A percentile compares a stretch with the other conserved stretches of the same genome.
Conservation (phyloP, 2,329 filamentous ascomycete genomes). For the Xylariaceae sp. region DNA sequence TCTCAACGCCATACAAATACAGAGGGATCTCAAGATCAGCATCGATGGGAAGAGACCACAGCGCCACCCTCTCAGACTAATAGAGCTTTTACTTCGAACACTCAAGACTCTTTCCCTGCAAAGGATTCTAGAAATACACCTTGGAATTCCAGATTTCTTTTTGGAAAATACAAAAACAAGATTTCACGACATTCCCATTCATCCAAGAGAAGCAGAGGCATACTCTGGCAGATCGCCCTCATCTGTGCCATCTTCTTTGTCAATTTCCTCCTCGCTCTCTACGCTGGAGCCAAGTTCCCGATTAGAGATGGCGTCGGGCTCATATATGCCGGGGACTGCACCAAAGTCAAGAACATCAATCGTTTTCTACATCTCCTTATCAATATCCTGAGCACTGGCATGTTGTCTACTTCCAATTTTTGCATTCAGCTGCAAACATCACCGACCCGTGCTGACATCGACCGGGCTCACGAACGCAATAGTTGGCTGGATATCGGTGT, state of each 20-base stretch:
- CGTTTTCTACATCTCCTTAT: conserved; percentile 13
- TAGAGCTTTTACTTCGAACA: too few relatives aligned
- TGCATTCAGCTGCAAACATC: conserved; percentile 17
- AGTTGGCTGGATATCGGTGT: conserved; percentile 18
- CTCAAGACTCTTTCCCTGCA: too few relatives aligned
- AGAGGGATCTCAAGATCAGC: too few relatives aligned
- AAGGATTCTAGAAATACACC: too few relatives aligned
- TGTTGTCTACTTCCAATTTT: conserved; percentile 15
- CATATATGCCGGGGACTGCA: conserved; percentile 12
- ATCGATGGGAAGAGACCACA: too few relatives aligned
- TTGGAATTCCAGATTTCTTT: too few relatives aligned
- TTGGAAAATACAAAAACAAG: too few relatives aligned
- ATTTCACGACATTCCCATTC: too few relatives aligned
- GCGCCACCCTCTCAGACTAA: too few relatives aligned
- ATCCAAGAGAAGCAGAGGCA: conserved; percentile 13
- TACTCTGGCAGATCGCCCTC: conserved; percentile 16
- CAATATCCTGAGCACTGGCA: conserved; percentile 12
- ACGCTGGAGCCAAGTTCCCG: conserved; percentile 6
- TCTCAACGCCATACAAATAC: too few relatives aligned
- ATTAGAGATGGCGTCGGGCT: conserved; percentile 13
- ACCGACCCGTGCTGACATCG: conserved; percentile 14
- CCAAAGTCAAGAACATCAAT: conserved; percentile 9
- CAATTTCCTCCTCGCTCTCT: conserved; percentile 10
- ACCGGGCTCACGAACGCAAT: conserved; percentile 7
- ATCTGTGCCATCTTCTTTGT: conserved; percentile 7